phyloP scores from a whole-genome alignment of 2,329 filamentous ascomycete genomes.

The Aspergillus viridinutans region DNA sequence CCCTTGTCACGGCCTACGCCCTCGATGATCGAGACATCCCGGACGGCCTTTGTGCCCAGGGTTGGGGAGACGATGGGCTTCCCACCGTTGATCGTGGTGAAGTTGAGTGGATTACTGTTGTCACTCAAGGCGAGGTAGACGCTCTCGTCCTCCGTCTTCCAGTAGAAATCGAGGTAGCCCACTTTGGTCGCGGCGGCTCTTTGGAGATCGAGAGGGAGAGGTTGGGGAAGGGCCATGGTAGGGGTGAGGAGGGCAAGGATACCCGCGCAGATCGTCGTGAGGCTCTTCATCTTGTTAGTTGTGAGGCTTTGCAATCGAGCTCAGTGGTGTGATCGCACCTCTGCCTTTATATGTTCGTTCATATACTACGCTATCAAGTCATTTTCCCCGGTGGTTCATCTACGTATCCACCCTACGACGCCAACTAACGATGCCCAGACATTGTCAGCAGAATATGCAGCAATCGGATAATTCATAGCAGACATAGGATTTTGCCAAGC shows the following conservation, averaged over 20 bases:
- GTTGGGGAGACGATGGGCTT: slow-evolving; percentile 9
- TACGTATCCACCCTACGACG: neutral
- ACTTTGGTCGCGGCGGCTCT: slow-evolving; percentile 6
- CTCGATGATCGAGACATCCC: slow-evolving; percentile 9
- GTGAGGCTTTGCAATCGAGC: neutral
- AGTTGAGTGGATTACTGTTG: slow-evolving; percentile 6
- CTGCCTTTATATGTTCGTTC: neutral
- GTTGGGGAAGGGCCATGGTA: neutral
- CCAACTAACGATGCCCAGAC: neutral
- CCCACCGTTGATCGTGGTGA: slow-evolving; percentile 4
- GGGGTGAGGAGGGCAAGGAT: neutral
- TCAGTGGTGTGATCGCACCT: neutral
- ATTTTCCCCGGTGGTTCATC: neutral
- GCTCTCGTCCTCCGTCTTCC: slow-evolving; percentile 12
- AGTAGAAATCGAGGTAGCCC: slow-evolving; percentile 12
- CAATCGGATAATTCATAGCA: neutral
- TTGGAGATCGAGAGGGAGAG: neutral
- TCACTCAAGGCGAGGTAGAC: slow-evolving; percentile 11
- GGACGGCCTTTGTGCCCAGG: slow-evolving; percentile 11
- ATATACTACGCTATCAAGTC: neutral
- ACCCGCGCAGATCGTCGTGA: neutral
- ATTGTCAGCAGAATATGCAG: neutral
- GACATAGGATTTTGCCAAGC: neutral
- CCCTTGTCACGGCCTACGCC: slow-evolving; percentile 7
- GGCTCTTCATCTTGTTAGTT: neutral